Percentiles rank a stretch among this genome's conserved stretches.
Evolutionary conservation across 164 flowering plant genomes (phyloP).

Genomic region (Dillenia turbinata): DNA sequence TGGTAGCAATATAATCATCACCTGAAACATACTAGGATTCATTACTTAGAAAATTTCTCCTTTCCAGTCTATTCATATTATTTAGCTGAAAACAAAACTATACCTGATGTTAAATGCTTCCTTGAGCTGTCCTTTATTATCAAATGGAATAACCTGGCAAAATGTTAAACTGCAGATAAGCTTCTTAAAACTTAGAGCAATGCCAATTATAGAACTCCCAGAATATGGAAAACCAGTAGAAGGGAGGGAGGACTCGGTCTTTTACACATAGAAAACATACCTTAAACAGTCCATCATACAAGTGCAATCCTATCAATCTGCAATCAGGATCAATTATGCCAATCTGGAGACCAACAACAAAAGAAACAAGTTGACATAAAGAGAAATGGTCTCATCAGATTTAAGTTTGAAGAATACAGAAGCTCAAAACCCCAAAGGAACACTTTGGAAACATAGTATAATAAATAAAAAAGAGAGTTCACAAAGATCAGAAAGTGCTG

Average conservation of each 20-base stretch:
- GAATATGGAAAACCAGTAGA: neutral
- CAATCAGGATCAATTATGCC: slow-evolving; percentile 98
- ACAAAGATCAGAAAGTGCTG: too few species aligned
- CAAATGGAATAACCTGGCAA: slow-evolving; percentile 91
- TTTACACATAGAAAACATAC: slow-evolving; percentile 27
- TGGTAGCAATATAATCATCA: too few species aligned
- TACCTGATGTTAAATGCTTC: slow-evolving; percentile 98
- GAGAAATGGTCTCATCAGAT: too few species aligned
- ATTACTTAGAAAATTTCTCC: too few species aligned
- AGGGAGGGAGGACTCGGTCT: neutral
- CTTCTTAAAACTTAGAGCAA: neutral
- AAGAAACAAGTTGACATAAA: too few species aligned
- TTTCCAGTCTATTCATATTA: neutral
- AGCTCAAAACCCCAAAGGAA: too few species aligned
- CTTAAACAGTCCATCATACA: slow-evolving; percentile 98
- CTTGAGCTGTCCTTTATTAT: slow-evolving; percentile 91
- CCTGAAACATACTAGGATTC: too few species aligned
- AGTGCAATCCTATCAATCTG: slow-evolving; percentile 95
- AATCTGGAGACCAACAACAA: slow-evolving; percentile 48
- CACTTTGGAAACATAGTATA: too few species aligned
- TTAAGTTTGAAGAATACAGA: too few species aligned
- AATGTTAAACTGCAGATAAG: slow-evolving; percentile 3
- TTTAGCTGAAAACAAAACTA: neutral
- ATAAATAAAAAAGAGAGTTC: too few species aligned
- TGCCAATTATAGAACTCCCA: neutral